phyloP scores from a whole-genome alignment of 441 rosid species.

The Populus hybrid region DNA sequence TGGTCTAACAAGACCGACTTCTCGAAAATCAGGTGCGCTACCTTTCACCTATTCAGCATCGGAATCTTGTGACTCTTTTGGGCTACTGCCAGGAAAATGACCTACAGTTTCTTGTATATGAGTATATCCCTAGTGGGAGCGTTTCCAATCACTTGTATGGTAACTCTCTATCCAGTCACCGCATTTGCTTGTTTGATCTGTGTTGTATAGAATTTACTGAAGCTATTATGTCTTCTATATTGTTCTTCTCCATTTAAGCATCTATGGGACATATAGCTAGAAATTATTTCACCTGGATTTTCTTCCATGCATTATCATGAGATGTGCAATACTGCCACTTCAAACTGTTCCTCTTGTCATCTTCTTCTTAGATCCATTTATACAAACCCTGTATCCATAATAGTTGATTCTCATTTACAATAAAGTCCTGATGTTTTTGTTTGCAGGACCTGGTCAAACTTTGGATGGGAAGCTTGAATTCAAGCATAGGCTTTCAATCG shows the following conservation, averaged over 20 bases:
- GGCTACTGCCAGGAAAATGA: slow-evolving; percentile 61
- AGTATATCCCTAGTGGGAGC: slow-evolving; percentile 60
- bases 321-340: neutral
- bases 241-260: neutral
- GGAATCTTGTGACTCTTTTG: slow-evolving; percentile 54
- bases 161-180: slow-evolving; percentile 41
- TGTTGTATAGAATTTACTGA: neutral
- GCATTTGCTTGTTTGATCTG: slow-evolving; percentile 12
- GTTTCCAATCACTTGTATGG: slow-evolving; percentile 58
- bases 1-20: slow-evolving; percentile 18
- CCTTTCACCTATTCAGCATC: slow-evolving; percentile 59
- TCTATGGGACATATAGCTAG: neutral
- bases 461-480: slow-evolving; percentile 57
- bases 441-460: slow-evolving; percentile 40
- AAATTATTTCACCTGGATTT: neutral
- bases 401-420: neutral
- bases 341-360: neutral
- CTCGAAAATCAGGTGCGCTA: slow-evolving; percentile 45
- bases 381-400: neutral
- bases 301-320: neutral
- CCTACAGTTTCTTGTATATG: slow-evolving; percentile 53
- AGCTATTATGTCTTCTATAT: neutral
- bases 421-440: slow-evolving; percentile 14
- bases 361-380: neutral
- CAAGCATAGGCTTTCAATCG: slow-evolving; percentile 60